A percentile compares a stretch with the other conserved stretches of the same genome.
These are phyloP conservation scores for Sergeia podlipaevii DNA, from an alignment of 208 protist species.

Conservation along the genomic window DNA sequence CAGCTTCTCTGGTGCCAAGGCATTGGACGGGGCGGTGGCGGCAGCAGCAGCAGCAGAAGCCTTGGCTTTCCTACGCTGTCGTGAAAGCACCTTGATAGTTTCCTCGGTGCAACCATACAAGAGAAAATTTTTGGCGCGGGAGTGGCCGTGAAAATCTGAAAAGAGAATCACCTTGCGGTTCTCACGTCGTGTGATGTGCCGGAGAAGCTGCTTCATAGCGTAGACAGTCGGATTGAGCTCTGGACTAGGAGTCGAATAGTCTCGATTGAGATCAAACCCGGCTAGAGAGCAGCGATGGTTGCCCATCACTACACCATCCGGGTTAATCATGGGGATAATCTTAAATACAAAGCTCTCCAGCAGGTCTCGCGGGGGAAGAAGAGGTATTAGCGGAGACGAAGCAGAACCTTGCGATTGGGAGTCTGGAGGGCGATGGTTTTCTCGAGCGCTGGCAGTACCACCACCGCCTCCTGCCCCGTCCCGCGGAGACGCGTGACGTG, in stretches of 20 bases:
- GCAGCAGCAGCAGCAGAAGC: background rate
- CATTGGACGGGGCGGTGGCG: background rate
- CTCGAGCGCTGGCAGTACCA: constrained; percentile 3
- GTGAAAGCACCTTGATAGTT: constrained; percentile 17
- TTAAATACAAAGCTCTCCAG: constrained; percentile 89
- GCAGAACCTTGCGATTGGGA: background rate
- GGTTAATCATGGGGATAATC: constrained; percentile 98
- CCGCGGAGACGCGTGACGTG: background rate
- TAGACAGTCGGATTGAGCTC: constrained; percentile 82
- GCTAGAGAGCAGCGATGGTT: constrained; percentile 96
- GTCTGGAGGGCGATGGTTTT: background rate
- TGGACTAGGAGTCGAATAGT: constrained; percentile 78
- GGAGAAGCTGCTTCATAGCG: constrained; percentile 70
- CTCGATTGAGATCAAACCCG: constrained; percentile 95
- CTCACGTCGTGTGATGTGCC: constrained; percentile 59
- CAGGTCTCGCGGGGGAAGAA: constrained; percentile 21
- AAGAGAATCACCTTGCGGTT: constrained; percentile 82
- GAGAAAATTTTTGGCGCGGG: constrained; percentile 92
- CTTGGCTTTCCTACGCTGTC: background rate
- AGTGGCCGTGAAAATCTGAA: constrained; percentile 96
- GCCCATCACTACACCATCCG: constrained; percentile 97
- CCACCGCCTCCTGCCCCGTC: background rate
- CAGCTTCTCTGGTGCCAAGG: constrained; percentile 61
- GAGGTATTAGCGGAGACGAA: background rate
- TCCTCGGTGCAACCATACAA: constrained; percentile 91